These are phyloP conservation scores for Pichia sp. DNA, from an alignment of 1,139 yeast species.

Conservation along the genomic window DNA sequence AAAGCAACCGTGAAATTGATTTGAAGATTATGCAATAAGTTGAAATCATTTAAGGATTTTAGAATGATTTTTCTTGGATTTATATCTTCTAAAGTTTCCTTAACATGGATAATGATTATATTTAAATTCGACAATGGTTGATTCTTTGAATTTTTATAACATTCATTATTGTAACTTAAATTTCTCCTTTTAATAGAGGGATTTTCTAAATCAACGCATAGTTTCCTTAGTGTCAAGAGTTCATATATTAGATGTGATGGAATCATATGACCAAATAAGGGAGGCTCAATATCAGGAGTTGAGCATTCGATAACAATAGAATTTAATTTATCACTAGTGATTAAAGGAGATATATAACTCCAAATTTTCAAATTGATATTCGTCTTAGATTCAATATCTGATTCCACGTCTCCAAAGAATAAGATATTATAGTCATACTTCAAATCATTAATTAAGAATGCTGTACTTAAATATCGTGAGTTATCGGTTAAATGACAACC, in stretches of 20 bases:
- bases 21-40: slow-evolving; percentile 33
- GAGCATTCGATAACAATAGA: slow-evolving; percentile 77
- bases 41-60: slow-evolving; percentile 40
- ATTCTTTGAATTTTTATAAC: slow-evolving; percentile 7
- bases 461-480: slow-evolving; percentile 33
- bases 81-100: slow-evolving; percentile 38
- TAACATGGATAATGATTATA: slow-evolving; percentile 65
- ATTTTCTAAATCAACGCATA: slow-evolving; percentile 20
- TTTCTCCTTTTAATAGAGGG: not conserved
- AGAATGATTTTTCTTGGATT: slow-evolving; percentile 56
- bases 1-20: slow-evolving; percentile 46
- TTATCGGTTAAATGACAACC: slow-evolving; percentile 24
- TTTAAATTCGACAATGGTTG: slow-evolving; percentile 43
- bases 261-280: slow-evolving; percentile 72
- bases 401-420: slow-evolving; percentile 78
- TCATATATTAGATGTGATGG: slow-evolving; percentile 59
- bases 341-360: slow-evolving; percentile 45
- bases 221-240: slow-evolving; percentile 35
- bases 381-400: slow-evolving; percentile 36
- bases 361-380: slow-evolving; percentile 48
- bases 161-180: slow-evolving; percentile 17
- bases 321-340: slow-evolving; percentile 35
- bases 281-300: slow-evolving; percentile 41
- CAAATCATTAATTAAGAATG: slow-evolving; percentile 20
- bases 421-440: slow-evolving; percentile 36